Evolutionary conservation across 768 basidiomycete genomes (phyloP).

Genomic region (Rhodotorula graminis): DNA sequence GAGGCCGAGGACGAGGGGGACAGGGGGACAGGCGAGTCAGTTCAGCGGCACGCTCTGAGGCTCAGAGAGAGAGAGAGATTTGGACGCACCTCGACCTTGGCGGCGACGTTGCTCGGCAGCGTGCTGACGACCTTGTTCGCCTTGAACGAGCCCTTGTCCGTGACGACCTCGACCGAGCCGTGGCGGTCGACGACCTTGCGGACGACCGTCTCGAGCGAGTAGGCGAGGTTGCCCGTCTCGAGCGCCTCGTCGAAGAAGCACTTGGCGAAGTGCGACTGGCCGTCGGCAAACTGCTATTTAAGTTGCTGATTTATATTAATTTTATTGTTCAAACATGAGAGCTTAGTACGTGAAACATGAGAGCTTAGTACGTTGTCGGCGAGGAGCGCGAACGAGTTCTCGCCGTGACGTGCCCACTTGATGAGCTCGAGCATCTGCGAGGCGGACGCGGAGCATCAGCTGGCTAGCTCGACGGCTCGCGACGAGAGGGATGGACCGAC

Average conservation of each 20-base stretch:
- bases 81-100: constrained; percentile 1
- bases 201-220: constrained; percentile 2
- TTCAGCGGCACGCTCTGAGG: too few species aligned
- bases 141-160: constrained; percentile 10
- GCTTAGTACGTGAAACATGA: too few species aligned
- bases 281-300: neutral
- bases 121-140: constrained; percentile 8
- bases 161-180: constrained; percentile 9
- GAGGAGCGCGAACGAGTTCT: neutral
- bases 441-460: neutral
- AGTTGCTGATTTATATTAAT: too few species aligned
- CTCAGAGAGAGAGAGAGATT: too few species aligned
- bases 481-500: neutral
- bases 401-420: constrained; percentile 9
- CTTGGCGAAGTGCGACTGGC: constrained; percentile 12
- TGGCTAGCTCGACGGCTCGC: neutral
- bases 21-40: too few species aligned
- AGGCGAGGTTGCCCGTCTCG: neutral
- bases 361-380: neutral
- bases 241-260: constrained; percentile 8
- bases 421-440: constrained; percentile 4
- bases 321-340: too few species aligned
- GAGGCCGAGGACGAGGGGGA: too few species aligned
- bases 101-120: constrained; percentile 2
- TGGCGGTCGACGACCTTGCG: neutral